Conservation (phyloP, 345 rosid genomes). For the Gossypium longicalyx region DNA sequence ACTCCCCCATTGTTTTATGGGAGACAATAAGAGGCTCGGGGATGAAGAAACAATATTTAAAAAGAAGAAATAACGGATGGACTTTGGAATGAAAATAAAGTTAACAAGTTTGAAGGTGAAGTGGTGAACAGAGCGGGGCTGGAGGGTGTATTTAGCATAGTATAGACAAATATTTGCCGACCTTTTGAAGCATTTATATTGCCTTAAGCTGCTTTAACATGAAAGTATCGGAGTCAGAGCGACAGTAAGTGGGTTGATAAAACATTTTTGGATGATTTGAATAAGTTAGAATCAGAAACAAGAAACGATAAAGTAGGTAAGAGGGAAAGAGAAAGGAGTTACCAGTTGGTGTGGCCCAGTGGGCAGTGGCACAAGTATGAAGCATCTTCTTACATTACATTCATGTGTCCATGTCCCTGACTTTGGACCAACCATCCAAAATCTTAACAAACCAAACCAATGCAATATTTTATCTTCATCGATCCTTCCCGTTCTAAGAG, state of each 20-base stretch:
- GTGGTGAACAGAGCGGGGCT: background rate
- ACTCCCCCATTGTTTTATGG: too few relatives aligned
- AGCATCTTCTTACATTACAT: too few relatives aligned
- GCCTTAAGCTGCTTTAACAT: background rate
- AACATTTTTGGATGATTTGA: background rate
- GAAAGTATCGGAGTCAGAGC: too few relatives aligned
- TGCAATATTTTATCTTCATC: background rate
- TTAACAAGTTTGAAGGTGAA: background rate
- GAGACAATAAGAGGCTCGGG: background rate
- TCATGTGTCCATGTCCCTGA: background rate
- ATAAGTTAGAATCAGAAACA: too few relatives aligned
- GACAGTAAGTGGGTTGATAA: background rate
- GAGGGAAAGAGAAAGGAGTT: slow-evolving; percentile 8
- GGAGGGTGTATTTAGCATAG: background rate
- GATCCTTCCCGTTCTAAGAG: background rate
- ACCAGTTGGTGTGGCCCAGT: background rate
- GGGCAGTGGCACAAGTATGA: too few relatives aligned
- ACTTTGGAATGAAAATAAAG: too few relatives aligned
- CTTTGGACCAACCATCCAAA: background rate
- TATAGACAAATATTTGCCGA: too few relatives aligned
- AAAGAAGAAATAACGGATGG: too few relatives aligned
- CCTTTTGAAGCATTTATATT: background rate
- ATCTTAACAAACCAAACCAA: background rate
- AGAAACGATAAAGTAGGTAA: background rate
- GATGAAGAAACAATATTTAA: background rate